Evolutionary conservation across 768 basidiomycete species (phyloP).

Genomic region (Lactarius hatsudake): DNA sequence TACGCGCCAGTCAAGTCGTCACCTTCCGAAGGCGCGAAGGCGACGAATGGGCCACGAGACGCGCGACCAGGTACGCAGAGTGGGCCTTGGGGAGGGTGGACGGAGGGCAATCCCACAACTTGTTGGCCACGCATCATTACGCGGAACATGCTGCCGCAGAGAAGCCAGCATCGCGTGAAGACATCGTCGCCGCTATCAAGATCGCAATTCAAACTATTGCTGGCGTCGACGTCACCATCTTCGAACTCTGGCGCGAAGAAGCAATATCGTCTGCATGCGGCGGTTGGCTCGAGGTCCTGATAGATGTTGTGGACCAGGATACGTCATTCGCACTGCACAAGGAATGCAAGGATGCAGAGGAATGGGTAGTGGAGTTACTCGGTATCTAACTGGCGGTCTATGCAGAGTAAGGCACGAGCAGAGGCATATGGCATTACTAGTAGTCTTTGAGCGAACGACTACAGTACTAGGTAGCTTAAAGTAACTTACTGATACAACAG

Average conservation of each 20-base stretch:
- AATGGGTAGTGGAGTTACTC: slow-evolving; percentile 29
- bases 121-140: slow-evolving; percentile 50
- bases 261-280: slow-evolving; percentile 51
- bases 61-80: slow-evolving; percentile 34
- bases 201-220: slow-evolving; percentile 53
- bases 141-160: slow-evolving; percentile 47
- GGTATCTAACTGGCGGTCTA: slow-evolving; percentile 24
- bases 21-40: slow-evolving; percentile 53
- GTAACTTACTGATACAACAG: too few relatives aligned
- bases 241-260: slow-evolving; percentile 45
- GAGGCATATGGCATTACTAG: too few relatives aligned
- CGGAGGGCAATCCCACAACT: slow-evolving; percentile 39
- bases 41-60: slow-evolving; percentile 30
- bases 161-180: slow-evolving; percentile 41
- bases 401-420: background rate
- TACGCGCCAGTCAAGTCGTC: slow-evolving; percentile 67
- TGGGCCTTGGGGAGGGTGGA: slow-evolving; percentile 22
- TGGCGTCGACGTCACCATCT: slow-evolving; percentile 45
- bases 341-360: slow-evolving; percentile 26
- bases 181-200: slow-evolving; percentile 51
- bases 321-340: slow-evolving; percentile 10
- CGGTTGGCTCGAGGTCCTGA: slow-evolving; percentile 56
- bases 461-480: too few relatives aligned
- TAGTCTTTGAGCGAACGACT: too few relatives aligned
- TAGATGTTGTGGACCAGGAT: slow-evolving; percentile 43